Evolutionary conservation across 164 flowering plant species (phyloP).

Genomic region (Tetrastigma voinierianum): DNA sequence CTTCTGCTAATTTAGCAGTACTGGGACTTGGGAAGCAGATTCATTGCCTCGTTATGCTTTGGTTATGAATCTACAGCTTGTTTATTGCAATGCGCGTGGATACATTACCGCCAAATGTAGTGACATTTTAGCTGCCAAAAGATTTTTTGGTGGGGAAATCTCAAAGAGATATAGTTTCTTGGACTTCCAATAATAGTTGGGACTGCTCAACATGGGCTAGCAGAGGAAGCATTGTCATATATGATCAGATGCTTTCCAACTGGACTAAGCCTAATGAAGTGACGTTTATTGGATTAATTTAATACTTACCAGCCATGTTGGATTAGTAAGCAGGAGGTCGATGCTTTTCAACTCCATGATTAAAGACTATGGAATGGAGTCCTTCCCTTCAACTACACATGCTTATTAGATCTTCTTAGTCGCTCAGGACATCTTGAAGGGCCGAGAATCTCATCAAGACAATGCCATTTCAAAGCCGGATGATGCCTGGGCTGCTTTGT

Average conservation of each 20-base stretch:
- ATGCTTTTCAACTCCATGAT: slow-evolving; percentile 60
- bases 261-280: slow-evolving; percentile 78
- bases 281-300: slow-evolving; percentile 76
- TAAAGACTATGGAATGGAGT: slow-evolving; percentile 43
- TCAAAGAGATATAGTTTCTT: slow-evolving; percentile 66
- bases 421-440: slow-evolving; percentile 72
- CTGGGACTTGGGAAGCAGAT: slow-evolving; percentile 73
- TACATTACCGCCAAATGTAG: slow-evolving; percentile 92
- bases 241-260: slow-evolving; percentile 55
- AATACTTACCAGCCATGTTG: slow-evolving; percentile 90
- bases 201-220: slow-evolving; percentile 80
- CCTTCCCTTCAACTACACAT: slow-evolving; percentile 82
- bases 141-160: slow-evolving; percentile 38
- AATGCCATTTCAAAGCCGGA: slow-evolving; percentile 82
- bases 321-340: slow-evolving; percentile 67
- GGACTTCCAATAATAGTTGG: slow-evolving; percentile 96
- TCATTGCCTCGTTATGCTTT: slow-evolving; percentile 55
- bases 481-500: slow-evolving; percentile 80
- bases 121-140: slow-evolving; percentile 54
- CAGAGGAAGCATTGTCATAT: slow-evolving; percentile 59
- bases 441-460: slow-evolving; percentile 56
- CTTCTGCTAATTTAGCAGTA: slow-evolving; percentile 59
- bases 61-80: slow-evolving; percentile 65
- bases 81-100: slow-evolving; percentile 71
- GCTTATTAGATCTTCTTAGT: slow-evolving; percentile 74